Evolutionary conservation across 768 basidiomycete genomes (phyloP), one percentile per base, ranked within the genome.

Genomic region (Termitomyces bulborhizus): DNA sequence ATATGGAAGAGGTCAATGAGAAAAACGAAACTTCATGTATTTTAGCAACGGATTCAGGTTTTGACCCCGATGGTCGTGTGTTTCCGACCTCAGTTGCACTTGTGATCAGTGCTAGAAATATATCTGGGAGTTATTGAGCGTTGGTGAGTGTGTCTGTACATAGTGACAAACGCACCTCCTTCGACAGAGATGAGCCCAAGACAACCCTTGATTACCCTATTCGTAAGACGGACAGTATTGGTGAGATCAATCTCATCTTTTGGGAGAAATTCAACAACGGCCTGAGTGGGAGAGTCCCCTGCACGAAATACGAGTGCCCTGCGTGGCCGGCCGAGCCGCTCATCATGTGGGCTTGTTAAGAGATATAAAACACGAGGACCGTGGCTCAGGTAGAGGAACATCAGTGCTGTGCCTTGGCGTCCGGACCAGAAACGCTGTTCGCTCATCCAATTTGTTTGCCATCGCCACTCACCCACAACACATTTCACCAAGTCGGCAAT

Each of bases 21-120:
- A 85, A 93, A 74, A 98, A 98, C 42, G 79, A 84, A 51, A 97
- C 93, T 65, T 90, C 85, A 57, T 94, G 84, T 54, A 99, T 94
- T 57, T 84, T 86, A 9, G 85, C 85, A 15, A 94, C 85, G 24
- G 82, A 81, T 69, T 90, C 85, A 12, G 85, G 75, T 57, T 76
- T 68, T 61, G 71, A 60, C 57, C 79, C 74, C 43, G 84, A 79
- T 58, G 85, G 80, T 57, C 84, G 75, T 44, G 84, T 82, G 65
- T 85, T 83, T 44, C 88, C 91, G 40, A 93, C 71, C 64, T 89
- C 86, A 16, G 82, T 85, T 3, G 90, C 83, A 42, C 85, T 80
- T 6, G 86, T 85, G 51, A 96, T 78, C 41, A 95, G 76, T 16
- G 90, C 87, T 27, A 97, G 80, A 72, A 97, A 98, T 51, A 92